These are phyloP conservation scores for Lunasporangiospora selenospora DNA, from an alignment of 192 early-diverging fungal species.

Conservation along the genomic window DNA sequence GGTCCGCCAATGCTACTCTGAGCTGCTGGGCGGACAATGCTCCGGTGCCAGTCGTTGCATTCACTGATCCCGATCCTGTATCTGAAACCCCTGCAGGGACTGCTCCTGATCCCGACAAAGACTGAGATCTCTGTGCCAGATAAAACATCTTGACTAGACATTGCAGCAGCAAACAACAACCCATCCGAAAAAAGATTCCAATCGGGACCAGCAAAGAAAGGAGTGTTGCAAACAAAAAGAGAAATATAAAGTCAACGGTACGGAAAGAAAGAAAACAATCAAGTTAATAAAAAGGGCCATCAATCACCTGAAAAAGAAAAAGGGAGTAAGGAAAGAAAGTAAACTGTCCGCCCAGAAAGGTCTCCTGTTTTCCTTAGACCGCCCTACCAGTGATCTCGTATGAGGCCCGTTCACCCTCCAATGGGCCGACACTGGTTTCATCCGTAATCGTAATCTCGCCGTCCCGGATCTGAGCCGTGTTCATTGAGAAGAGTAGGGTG, in stretches of 20 bases:
- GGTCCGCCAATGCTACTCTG: conserved; percentile 14
- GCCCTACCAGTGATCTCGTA: conserved; percentile 50
- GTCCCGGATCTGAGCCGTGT: conserved; percentile 24
- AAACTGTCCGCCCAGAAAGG: too few species aligned
- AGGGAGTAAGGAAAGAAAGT: too few species aligned
- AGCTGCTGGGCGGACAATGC: conserved; percentile 25
- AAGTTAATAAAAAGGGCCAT: conserved; percentile 31
- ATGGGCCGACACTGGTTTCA: conserved; percentile 38
- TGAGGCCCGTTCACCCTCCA: conserved; percentile 52
- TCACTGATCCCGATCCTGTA: too few species aligned
- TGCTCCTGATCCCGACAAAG: conserved; percentile 6
- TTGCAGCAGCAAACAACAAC: background rate
- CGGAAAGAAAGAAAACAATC: conserved; percentile 23
- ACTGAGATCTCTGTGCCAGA: too few species aligned
- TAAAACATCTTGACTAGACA: conserved; percentile 49
- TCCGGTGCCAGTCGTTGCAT: too few species aligned
- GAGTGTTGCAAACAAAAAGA: background rate
- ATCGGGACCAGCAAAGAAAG: background rate
- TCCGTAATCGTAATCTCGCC: conserved; percentile 49
- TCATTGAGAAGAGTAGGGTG: conserved; percentile 50
- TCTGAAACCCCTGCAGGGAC: too few species aligned
- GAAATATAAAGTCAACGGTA: background rate
- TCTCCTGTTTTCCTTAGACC: too few species aligned
- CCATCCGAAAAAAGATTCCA: background rate
- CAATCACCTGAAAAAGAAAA: too few species aligned